Evolutionary conservation across 371 early-diverging fungal species (phyloP).

Genomic region (Sporodiniella umbellata): DNA sequence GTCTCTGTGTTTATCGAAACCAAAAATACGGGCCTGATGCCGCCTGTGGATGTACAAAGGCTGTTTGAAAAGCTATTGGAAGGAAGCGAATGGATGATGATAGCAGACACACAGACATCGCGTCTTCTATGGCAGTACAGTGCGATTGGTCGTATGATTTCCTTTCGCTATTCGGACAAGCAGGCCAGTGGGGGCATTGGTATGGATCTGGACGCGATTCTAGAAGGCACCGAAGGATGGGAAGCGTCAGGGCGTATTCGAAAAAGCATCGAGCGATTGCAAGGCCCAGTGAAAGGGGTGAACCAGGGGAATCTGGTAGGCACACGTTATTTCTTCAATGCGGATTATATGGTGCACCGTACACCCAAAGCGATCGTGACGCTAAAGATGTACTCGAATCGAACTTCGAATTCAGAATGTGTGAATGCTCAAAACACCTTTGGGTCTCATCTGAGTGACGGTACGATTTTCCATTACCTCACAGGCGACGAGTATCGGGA

Average conservation of each 20-base stretch:
- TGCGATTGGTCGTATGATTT: conserved; percentile 31
- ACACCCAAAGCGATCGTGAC: conserved; percentile 22
- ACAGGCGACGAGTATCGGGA: conserved; percentile 31
- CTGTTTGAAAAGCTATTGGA: conserved; percentile 20
- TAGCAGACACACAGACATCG: conserved; percentile 15
- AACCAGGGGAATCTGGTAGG: conserved; percentile 33
- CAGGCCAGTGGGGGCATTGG: conserved; percentile 23
- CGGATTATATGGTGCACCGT: conserved; percentile 41
- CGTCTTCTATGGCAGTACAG: conserved; percentile 32
- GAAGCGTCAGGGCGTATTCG: conserved; percentile 1
- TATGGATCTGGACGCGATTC: conserved; percentile 14
- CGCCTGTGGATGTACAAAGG: conserved; percentile 3
- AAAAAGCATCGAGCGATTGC: conserved; percentile 12
- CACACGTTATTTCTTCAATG: conserved; percentile 26
- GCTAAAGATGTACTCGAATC: conserved; percentile 33
- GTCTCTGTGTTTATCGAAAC: conserved; percentile 20
- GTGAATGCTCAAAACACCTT: conserved; percentile 24
- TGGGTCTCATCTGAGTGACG: conserved; percentile 31
- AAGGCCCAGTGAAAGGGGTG: conserved; percentile 8
- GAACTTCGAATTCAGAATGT: conserved; percentile 33
- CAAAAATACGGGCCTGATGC: conserved; percentile 10
- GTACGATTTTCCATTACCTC: conserved; percentile 27
- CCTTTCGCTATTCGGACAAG: conserved; percentile 15
- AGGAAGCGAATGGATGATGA: conserved; percentile 35
- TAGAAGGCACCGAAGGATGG: conserved; percentile 17